Evolutionary conservation across 805 yeast genomes (phyloP), one percentile per base, ranked within the genome.

Genomic region (Spencermartinsiella europaea): DNA sequence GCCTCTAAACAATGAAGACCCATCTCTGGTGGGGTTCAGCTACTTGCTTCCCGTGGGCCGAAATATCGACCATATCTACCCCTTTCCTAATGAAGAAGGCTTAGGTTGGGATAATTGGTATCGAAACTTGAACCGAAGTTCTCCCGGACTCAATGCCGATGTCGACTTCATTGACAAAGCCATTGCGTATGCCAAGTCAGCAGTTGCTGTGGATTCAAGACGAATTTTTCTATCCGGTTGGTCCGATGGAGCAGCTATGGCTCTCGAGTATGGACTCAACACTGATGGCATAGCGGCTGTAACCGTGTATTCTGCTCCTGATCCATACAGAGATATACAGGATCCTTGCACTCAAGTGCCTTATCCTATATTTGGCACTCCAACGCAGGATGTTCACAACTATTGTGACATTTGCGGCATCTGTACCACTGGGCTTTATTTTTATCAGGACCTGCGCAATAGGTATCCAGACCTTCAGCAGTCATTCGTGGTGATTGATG

Each of bases 271-370:
- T 37, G 40, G 27, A 7, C 27, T 37, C 10, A 37, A 37, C 21
- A 37, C 40, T 21, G 40, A 37, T 5, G 40, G 40, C 7, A 37
- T 37, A 12, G 40, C 40, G 5, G 15, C 40, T 12, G 40, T 21
- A 5, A 37, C 22, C 19, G 40, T 37, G 7, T 37, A 37, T 21
- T 37, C 40, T 8, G 40, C 40, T 5, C 40, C 40, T 5, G 40
- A 37, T 17, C 40, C 40, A 7, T 37, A 37, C 21, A 12, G 40
- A 17, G 40, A 37, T 21, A 5, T 22, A 14, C 15, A 12, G n/a
- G 40, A 37, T 21, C 40, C 40, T 19, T 37, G 40, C 40, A 37
- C 40, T 10, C 40, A 37, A 21, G 40, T n/a, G 19, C 40, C 40
- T 19, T 17, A 37, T 37, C 40, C 40, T 19, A 14, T 14, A 12